Base-by-base conservation (phyloP, 2,329 filamentous ascomycete species). In the Talaromyces verruculosus region DNA sequence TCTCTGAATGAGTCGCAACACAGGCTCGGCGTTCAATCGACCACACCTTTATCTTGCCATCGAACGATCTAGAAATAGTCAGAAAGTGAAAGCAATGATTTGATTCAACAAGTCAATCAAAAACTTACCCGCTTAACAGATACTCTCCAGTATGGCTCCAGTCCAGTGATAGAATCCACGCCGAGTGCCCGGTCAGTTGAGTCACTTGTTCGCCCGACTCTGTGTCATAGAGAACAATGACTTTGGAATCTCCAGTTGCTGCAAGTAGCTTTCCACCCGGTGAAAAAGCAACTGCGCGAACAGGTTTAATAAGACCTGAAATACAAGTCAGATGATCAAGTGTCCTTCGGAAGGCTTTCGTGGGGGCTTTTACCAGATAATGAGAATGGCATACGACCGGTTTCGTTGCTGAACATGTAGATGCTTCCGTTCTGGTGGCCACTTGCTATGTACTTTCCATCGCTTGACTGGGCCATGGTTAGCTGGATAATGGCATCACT, bases 1-100 rank as follows among this genome's bases (percentile, higher is more conserved):
- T 93, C 81, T 98, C 93, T 66, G 90, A 93, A 76, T 97, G 92
- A 10, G 95, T 99, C 13, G 94, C 93, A 53, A 99, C 95, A 75
- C 95, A 98, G 4, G 85, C 84, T 65, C 88, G 86, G 39, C 89
- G 87, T 72, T 97, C 93, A 67, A 97, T 87, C 35, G 92, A 94
- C 95, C 95, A 99, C 35, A 98, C 91, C 79, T 97, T 97, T 67
- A 91, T 92, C 78, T 96, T 97, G 43, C 95, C 94, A 74, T 98
- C 93, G 77, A 96, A 92, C 1, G 91, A 88, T 58, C 85, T 87
- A 65, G 5, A 53, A 37, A 3, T 19, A n/a, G 61, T 73, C 63
- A 74, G 67, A 22, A 5, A n/a, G 19, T 11, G 17, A 22, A 22
- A 13, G 5, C 2, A 47, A 55, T 55, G 59, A 17, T 28, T 30